Evolutionary conservation across 192 early-diverging fungal species (phyloP).

Genomic region (Coemansia sp.): DNA sequence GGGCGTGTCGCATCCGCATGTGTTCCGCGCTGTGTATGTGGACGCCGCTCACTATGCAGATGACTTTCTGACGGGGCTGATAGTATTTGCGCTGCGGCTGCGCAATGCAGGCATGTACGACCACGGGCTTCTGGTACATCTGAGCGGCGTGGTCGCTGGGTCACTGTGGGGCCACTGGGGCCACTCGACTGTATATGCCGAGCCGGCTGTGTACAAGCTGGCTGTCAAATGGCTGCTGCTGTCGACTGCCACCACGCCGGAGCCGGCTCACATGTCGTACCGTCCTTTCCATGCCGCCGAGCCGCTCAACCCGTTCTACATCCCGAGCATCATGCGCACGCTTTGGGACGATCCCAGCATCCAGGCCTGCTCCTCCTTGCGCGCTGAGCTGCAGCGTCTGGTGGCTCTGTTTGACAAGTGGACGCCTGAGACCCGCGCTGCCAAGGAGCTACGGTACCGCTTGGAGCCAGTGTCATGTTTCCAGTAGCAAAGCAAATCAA

Average conservation of each 20-base stretch:
- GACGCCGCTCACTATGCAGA: slow-evolving; percentile 77
- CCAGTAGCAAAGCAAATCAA: background rate
- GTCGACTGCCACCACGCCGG: slow-evolving; percentile 44
- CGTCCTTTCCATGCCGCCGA: slow-evolving; percentile 64
- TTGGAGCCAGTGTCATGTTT: slow-evolving; percentile 70
- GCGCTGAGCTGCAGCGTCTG: slow-evolving; percentile 67
- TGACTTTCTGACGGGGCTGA: slow-evolving; percentile 84
- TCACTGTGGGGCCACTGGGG: slow-evolving; percentile 85
- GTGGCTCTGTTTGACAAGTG: slow-evolving; percentile 74
- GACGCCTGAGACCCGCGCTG: slow-evolving; percentile 67
- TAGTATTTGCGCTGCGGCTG: slow-evolving; percentile 82
- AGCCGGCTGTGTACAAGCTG: slow-evolving; percentile 77
- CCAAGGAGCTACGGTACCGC: slow-evolving; percentile 88
- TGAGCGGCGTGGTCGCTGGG: slow-evolving; percentile 84
- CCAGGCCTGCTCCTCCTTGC: slow-evolving; percentile 51
- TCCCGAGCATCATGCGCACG: slow-evolving; percentile 93
- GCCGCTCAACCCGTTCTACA: slow-evolving; percentile 83
- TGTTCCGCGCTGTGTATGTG: slow-evolving; percentile 90
- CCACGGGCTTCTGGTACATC: slow-evolving; percentile 80
- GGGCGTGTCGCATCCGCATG: slow-evolving; percentile 69
- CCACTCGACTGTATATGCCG: slow-evolving; percentile 93
- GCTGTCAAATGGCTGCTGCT: slow-evolving; percentile 56
- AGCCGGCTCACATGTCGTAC: slow-evolving; percentile 41
- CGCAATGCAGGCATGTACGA: slow-evolving; percentile 87
- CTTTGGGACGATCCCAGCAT: slow-evolving; percentile 75